Conservation (phyloP, 2,329 filamentous ascomycete species). For the Blumeriella jaapii region DNA sequence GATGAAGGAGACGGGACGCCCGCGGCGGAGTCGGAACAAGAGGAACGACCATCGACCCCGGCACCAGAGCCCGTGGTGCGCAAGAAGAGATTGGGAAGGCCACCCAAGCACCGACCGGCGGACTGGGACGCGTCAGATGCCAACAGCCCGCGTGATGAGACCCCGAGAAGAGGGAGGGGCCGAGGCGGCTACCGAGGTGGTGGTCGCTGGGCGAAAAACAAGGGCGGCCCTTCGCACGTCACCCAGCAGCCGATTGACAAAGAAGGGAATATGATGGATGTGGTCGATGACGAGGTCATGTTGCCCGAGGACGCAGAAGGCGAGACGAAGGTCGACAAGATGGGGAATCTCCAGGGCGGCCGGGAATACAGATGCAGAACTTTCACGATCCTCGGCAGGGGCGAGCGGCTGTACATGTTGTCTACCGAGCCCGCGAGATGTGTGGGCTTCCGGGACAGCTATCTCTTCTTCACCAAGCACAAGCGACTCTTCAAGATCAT, state of each 20-base stretch:
- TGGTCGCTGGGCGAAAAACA: constrained; percentile 53
- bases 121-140: constrained; percentile 58
- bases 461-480: constrained; percentile 98
- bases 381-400: constrained; percentile 79
- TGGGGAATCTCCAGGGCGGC: constrained; percentile 69
- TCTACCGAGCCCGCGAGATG: constrained; percentile 95
- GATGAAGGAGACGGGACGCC: constrained; percentile 36
- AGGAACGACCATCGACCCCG: constrained; percentile 28
- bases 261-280: constrained; percentile 83
- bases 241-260: constrained; percentile 83
- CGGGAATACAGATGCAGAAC: constrained; percentile 92
- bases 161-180: constrained; percentile 49
- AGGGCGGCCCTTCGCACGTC: constrained; percentile 59
- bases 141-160: constrained; percentile 33
- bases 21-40: constrained; percentile 38
- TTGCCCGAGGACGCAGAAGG: constrained; percentile 80
- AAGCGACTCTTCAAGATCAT: constrained; percentile 96
- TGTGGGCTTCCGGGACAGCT: constrained; percentile 94
- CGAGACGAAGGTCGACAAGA: constrained; percentile 85
- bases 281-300: constrained; percentile 83
- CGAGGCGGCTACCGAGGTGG: constrained; percentile 44
- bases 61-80: constrained; percentile 46
- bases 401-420: constrained; percentile 88
- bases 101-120: constrained; percentile 72
- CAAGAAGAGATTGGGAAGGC: constrained; percentile 68